Conservation (phyloP, 1,284 basidiomycete species). For the Peniophora sp. region DNA sequence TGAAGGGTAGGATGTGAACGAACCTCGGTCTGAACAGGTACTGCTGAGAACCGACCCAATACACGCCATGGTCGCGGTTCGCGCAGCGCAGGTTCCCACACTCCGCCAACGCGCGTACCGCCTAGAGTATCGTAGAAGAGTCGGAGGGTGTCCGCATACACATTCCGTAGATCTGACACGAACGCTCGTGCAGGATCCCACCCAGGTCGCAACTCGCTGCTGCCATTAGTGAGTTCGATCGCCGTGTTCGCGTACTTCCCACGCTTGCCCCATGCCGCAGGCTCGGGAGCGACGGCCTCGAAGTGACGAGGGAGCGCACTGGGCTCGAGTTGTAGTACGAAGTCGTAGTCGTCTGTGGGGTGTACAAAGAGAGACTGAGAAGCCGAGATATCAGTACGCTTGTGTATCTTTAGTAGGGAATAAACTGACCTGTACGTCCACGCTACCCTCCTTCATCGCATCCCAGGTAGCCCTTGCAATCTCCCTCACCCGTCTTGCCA, state of each 20-base stretch:
- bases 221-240: constrained; percentile 19
- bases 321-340: constrained; percentile 73
- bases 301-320: constrained; percentile 64
- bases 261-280: constrained; percentile 32
- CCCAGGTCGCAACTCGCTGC: constrained; percentile 42
- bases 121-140: constrained; percentile 86
- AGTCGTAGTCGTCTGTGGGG: constrained; percentile 80
- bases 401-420: too few species aligned
- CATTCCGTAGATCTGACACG: constrained; percentile 60
- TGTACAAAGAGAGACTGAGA: constrained; percentile 75
- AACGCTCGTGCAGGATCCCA: constrained; percentile 79
- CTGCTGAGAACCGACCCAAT: constrained; percentile 71
- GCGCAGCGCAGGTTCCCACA: constrained; percentile 78
- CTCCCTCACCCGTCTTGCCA: constrained; percentile 62
- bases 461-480: constrained; percentile 70
- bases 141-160: constrained; percentile 73
- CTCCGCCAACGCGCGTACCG: constrained; percentile 71
- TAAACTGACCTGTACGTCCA: constrained; percentile 40
- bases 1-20: constrained; percentile 4
- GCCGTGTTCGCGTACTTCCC: constrained; percentile 42
- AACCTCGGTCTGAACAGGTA: constrained; percentile 17
- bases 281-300: constrained; percentile 52
- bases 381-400: too few species aligned
- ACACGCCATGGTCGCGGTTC: constrained; percentile 68
- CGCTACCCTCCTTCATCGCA: constrained; percentile 37